phyloP scores from a whole-genome alignment of 2,329 filamentous ascomycete species.

The Claviceps purpurea region DNA sequence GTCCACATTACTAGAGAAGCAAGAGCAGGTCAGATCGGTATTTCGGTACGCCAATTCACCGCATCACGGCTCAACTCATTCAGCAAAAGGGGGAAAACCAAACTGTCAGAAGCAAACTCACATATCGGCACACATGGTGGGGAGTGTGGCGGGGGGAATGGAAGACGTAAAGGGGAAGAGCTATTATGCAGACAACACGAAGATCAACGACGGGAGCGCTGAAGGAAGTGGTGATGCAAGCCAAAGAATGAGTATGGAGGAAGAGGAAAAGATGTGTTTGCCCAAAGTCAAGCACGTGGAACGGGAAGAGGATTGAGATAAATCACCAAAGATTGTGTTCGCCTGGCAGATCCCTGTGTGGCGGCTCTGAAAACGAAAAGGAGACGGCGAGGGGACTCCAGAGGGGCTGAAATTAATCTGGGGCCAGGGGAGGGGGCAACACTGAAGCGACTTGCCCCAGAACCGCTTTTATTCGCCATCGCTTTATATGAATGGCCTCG shows the following conservation, averaged over 20 bases:
- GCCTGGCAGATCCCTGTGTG: conserved; percentile 1
- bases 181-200: neutral
- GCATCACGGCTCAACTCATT: neutral
- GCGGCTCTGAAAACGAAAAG: conserved; percentile 10
- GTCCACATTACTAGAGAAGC: conserved; percentile 62
- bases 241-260: neutral
- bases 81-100: neutral
- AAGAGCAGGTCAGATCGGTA: neutral
- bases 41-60: conserved; percentile 8
- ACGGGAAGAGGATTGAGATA: conserved; percentile 14
- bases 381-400: conserved; percentile 16
- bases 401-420: conserved; percentile 29
- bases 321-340: conserved; percentile 1
- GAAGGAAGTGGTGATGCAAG: conserved; percentile 7
- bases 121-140: conserved; percentile 28
- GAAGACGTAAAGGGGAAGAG: neutral
- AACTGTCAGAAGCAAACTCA: conserved; percentile 14
- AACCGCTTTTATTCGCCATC: no score
- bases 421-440: conserved; percentile 2
- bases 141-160: conserved; percentile 10
- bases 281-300: conserved; percentile 9
- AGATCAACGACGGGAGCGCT: conserved; percentile 6
- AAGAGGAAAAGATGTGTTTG: conserved; percentile 2
- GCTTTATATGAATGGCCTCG: no score
- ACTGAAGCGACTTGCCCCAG: no score